Evolutionary conservation across 495 filamentous ascomycete species (phyloP).

Genomic region (Aspergillus conjunctus): DNA sequence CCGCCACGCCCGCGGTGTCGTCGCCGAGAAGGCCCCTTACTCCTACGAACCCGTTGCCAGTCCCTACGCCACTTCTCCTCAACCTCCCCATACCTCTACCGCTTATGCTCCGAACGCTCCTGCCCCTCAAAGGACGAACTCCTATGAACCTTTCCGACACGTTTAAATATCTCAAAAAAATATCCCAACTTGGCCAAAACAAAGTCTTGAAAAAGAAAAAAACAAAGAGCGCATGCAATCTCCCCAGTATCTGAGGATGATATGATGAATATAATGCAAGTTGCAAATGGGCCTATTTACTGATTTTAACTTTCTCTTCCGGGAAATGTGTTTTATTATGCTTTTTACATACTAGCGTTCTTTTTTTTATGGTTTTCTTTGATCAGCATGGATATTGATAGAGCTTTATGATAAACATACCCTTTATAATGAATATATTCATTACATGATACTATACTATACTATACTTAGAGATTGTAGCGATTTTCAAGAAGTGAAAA

Average conservation of each 20-base stretch:
- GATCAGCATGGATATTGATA: constrained; percentile 16
- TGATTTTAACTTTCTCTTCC: background rate
- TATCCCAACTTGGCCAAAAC: constrained; percentile 13
- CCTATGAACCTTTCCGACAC: constrained; percentile 53
- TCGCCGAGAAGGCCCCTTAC: constrained; percentile 54
- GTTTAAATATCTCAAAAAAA: constrained; percentile 29
- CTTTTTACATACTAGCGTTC: constrained; percentile 1
- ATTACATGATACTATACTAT: background rate
- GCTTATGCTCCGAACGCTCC: constrained; percentile 29
- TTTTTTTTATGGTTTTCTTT: constrained; percentile 15
- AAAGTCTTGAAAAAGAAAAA: constrained; percentile 14
- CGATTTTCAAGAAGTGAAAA: no score
- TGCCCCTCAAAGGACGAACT: constrained; percentile 30
- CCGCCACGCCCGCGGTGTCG: constrained; percentile 30
- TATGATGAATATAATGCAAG: constrained; percentile 27
- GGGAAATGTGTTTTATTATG: constrained; percentile 6
- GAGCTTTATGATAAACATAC: constrained; percentile 26
- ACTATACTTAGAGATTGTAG: no score
- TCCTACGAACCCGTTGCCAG: constrained; percentile 50
- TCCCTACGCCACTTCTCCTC: constrained; percentile 19
- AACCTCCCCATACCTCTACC: constrained; percentile 27
- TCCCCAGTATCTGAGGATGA: background rate
- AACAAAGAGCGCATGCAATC: constrained; percentile 3
- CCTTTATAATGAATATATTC: constrained; percentile 19
- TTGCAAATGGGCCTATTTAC: constrained; percentile 13